Evolutionary conservation across 306 rosid genomes (phyloP).

Genomic region (Coriaria nepalensis): DNA sequence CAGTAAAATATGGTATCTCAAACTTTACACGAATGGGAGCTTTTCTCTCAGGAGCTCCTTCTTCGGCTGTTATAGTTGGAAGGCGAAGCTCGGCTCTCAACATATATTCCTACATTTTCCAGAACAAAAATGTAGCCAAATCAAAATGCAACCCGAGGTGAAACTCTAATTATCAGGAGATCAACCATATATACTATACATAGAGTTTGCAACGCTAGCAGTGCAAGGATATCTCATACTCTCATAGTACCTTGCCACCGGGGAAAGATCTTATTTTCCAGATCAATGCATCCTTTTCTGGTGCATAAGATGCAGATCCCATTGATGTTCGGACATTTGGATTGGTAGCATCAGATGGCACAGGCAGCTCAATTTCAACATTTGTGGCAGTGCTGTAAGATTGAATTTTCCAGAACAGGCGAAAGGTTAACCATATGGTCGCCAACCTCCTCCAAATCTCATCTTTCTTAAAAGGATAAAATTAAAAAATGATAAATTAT

Average conservation of each 20-base stretch:
- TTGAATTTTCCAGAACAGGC: slow-evolving; percentile 21
- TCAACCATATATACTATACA: too few relatives aligned
- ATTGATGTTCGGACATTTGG: slow-evolving; percentile 86
- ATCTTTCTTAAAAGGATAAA: slow-evolving; percentile 3
- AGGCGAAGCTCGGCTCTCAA: slow-evolving; percentile 93
- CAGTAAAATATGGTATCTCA: slow-evolving; percentile 96
- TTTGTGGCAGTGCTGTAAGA: slow-evolving; percentile 81
- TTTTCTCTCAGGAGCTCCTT: slow-evolving; percentile 81
- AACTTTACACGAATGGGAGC: slow-evolving; percentile 95
- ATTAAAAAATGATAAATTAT: slow-evolving; percentile 1
- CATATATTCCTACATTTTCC: slow-evolving; percentile 68
- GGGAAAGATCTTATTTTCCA: slow-evolving; percentile 97
- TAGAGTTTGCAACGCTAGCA: too few relatives aligned
- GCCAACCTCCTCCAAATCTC: slow-evolving; percentile 9
- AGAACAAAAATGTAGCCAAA: slow-evolving; percentile 14
- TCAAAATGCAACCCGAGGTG: neutral
- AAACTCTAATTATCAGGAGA: too few relatives aligned
- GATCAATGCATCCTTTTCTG: slow-evolving; percentile 76
- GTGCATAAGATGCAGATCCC: slow-evolving; percentile 98
- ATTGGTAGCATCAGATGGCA: slow-evolving; percentile 80
- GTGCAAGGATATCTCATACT: slow-evolving; percentile 13
- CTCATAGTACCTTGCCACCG: slow-evolving; percentile 78
- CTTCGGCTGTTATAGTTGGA: slow-evolving; percentile 82
- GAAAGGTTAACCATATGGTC: slow-evolving; percentile 6
- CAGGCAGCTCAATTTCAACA: slow-evolving; percentile 89